Base-by-base conservation (phyloP, 495 filamentous ascomycete species). In the Oleoguttula mirabilis region DNA sequence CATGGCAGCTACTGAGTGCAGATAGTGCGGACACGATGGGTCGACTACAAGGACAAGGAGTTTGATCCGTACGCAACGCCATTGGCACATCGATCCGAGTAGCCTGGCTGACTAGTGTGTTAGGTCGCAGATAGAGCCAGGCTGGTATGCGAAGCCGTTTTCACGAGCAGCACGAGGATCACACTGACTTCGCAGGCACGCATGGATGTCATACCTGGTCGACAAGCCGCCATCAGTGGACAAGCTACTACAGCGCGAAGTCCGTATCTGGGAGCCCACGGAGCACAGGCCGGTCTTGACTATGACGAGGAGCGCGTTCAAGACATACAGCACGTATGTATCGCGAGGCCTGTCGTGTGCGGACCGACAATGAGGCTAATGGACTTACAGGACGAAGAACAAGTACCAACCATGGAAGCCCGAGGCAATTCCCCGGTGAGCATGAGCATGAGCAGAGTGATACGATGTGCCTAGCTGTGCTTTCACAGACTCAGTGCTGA, bases 11-110 rank as follows among this genome's bases (percentile, higher is more conserved):
- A 24, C 56, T 68, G 39, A 70, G 39, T 0, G 16, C 15, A 10
- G 5, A 21, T 49, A 96, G 88, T 96, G 55, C 80, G 92, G 43
- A 96, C 90, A 54, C 77, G 92, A 72, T 96, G 92, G 90, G 83
- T 98, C 36, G 90, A 96, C 64, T 96, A 88, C 71, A 86, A 82
- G 67, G 71, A 80, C 55, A 67, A 80, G 47, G 85, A 94, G 70
- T 88, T 69, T 56, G 84, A 94, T 52, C 67, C 90, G 71, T 88
- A 71, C 47, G 74, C 54, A n/a, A 21, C 12, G 17, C 14, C 8
- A 14, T 7, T 21, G 32, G 7, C 24, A n/a, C 20, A 12, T 14
- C 22, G 4, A 12, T 36, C 14, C 4, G 14, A 3, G 10, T 16
- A 19, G 14, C 21, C 47, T 17, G n/a, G 48, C 21, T 47, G 34